Conservation (phyloP, 371 early-diverging fungal genomes). For the Syncephalis fuscata region DNA sequence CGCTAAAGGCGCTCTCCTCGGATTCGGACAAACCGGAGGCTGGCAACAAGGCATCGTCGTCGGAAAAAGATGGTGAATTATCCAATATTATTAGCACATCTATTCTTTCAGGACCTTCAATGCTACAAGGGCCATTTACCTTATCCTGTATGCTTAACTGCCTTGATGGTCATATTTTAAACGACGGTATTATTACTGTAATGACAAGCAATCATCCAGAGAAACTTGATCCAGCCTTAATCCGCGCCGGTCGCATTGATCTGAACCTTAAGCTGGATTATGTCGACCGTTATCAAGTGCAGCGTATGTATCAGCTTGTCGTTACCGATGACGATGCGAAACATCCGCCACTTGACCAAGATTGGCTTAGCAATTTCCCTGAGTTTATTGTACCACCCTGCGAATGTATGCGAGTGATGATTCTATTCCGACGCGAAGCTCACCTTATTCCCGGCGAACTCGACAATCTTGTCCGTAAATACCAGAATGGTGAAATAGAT, state of each 20-base stretch:
- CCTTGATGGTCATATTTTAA: slow-evolving; percentile 65
- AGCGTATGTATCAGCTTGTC: slow-evolving; percentile 27
- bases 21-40: too few relatives aligned
- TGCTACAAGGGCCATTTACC: slow-evolving; percentile 19
- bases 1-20: too few relatives aligned
- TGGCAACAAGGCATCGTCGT: slow-evolving; percentile 10
- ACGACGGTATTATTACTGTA: slow-evolving; percentile 51
- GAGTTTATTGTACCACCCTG: slow-evolving; percentile 20
- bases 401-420: slow-evolving; percentile 23
- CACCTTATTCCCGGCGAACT: slow-evolving; percentile 3
- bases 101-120: neutral
- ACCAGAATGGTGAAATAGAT: too few relatives aligned
- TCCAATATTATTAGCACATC: slow-evolving; percentile 7
- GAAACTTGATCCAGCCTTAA: slow-evolving; percentile 65
- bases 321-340: slow-evolving; percentile 12
- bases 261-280: slow-evolving; percentile 51
- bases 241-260: slow-evolving; percentile 80
- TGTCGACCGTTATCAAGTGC: slow-evolving; percentile 34
- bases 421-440: slow-evolving; percentile 10
- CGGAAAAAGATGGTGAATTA: neutral
- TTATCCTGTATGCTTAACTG: slow-evolving; percentile 64
- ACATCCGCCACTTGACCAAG: slow-evolving; percentile 11
- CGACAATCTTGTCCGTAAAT: slow-evolving; percentile 5
- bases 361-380: slow-evolving; percentile 14
- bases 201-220: slow-evolving; percentile 85